A percentile compares a stretch with the other conserved stretches of the same genome.
Conservation (phyloP, 169 alveolate genomes). For the Eimeria sp. region DNA sequence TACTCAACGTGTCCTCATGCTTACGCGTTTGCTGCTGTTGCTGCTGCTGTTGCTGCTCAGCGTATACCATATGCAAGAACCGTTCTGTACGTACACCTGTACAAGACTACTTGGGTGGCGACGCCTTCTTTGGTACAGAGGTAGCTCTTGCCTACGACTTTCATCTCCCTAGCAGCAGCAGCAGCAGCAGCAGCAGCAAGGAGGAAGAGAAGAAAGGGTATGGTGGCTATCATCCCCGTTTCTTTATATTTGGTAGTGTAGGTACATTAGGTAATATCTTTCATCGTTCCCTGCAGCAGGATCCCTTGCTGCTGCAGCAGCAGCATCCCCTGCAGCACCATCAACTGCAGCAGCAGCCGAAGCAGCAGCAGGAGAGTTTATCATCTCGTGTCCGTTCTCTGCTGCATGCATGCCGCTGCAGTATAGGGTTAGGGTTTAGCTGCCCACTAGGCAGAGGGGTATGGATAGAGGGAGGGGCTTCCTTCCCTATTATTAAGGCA, state of each 20-base stretch:
- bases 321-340: background rate
- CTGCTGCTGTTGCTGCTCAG: conserved; percentile 4
- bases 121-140: background rate
- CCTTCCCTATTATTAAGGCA: background rate
- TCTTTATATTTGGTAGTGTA: background rate
- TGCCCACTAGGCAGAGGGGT: background rate
- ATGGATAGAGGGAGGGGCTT: background rate
- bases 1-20: background rate
- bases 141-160: conserved; percentile 7
- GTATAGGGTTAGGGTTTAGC: background rate
- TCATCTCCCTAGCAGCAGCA: conserved; percentile 3
- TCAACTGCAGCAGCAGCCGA: background rate
- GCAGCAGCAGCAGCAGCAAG: conserved; percentile 50
- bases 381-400: background rate
- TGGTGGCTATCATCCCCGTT: conserved; percentile 15
- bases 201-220: background rate
- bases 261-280: background rate
- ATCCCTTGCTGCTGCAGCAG: background rate
- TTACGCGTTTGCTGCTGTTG: background rate
- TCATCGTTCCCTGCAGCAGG: background rate
- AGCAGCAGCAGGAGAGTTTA: conserved; percentile 1
- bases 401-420: conserved; percentile 14
- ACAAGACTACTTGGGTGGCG: background rate
- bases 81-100: background rate
- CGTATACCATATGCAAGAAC: background rate